Base-by-base conservation (phyloP, 306 rosid genomes). In the Ochetophila trinervis region DNA sequence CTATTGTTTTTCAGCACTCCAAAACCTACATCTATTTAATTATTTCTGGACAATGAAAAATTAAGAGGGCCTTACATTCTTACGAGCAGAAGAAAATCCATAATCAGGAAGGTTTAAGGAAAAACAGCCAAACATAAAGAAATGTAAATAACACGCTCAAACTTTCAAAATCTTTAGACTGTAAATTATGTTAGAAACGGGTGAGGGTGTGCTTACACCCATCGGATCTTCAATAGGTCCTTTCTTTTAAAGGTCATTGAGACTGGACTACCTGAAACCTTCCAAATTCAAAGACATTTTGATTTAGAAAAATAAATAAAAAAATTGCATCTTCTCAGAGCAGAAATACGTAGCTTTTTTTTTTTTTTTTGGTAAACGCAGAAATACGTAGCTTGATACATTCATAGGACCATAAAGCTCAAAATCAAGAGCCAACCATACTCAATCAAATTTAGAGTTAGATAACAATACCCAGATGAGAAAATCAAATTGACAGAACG, bases 401-500 rank as follows among this genome's bases (percentile, higher is more conserved):
- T n/a, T n/a, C n/a, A n/a, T n/a, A n/a, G n/a, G n/a, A n/a, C n/a
- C n/a, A n/a, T n/a, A n/a, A n/a, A n/a, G n/a, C n/a, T n/a, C 32
- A 53, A 57, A 18, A 49, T 15, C 19, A 14, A 49, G 53, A 49
- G 19, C 17, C 53, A 49, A 12, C 6, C 15, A 49, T 18, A 14
- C 53, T 2, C n/a, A 49, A 50, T 50, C 10, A 50, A 6, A 50
- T 15, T 15, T 13, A 50, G 21, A 50, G 23, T 50, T 14, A 53
- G 16, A 60, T 53, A 5, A 47, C 6, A 22, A 47, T 24, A 75
- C 54, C 74, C 54, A 55, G 65, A 65, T 16, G 69, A 64, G 53
- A 11, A 47, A 61, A 44, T 57, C 55, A 67, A 64, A 35, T 15
- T 20, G 17, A 57, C 14, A n/a, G 58, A n/a, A 9, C 21, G 21